Conservation (phyloP, 2,329 filamentous ascomycete genomes). For the Ophiostoma angusticollis region DNA sequence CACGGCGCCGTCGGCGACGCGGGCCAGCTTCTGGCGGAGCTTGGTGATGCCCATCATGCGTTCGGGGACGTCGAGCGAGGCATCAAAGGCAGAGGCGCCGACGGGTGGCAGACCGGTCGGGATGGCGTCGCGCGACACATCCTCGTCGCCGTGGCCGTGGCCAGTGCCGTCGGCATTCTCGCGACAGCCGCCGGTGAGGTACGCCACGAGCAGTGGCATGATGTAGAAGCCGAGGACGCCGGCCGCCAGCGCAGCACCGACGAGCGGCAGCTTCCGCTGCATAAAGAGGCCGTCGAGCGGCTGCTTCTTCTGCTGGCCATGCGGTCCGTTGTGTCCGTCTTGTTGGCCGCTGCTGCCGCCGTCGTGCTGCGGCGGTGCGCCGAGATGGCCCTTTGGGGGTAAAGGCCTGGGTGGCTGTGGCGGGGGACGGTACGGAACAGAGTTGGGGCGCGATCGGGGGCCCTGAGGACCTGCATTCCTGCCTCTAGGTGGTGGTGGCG, state of each 20-base stretch:
- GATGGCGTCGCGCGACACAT: slow-evolving; percentile 6
- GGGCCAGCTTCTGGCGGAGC: slow-evolving; percentile 36
- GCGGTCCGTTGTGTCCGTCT: too few relatives aligned
- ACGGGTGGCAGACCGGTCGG: slow-evolving; percentile 25
- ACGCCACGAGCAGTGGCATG: slow-evolving; percentile 13
- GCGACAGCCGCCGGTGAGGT: slow-evolving; percentile 9
- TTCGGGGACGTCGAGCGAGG: slow-evolving; percentile 44
- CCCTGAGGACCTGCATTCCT: too few relatives aligned
- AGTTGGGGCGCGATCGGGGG: too few relatives aligned
- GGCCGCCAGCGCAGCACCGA: slow-evolving; percentile 15
- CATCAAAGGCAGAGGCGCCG: slow-evolving; percentile 43
- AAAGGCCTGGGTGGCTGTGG: too few relatives aligned
- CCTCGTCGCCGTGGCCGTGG: slow-evolving; percentile 1
- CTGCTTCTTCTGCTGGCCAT: slow-evolving; percentile 5
- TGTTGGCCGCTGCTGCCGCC: neutral
- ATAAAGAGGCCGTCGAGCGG: slow-evolving; percentile 17
- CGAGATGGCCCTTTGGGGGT: too few relatives aligned
- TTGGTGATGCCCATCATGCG: slow-evolving; percentile 41
- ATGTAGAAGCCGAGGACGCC: slow-evolving; percentile 14
- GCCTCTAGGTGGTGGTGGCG: too few relatives aligned
- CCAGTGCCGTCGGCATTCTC: too few relatives aligned
- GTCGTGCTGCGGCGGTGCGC: neutral
- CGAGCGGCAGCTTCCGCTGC: slow-evolving; percentile 13
- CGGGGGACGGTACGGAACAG: too few relatives aligned
- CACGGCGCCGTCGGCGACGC: slow-evolving; percentile 40